A percentile compares a stretch with the other conserved stretches of the same genome.
Evolutionary conservation across 192 early-diverging fungal genomes (phyloP).

Genomic region (Coemansia sp.): DNA sequence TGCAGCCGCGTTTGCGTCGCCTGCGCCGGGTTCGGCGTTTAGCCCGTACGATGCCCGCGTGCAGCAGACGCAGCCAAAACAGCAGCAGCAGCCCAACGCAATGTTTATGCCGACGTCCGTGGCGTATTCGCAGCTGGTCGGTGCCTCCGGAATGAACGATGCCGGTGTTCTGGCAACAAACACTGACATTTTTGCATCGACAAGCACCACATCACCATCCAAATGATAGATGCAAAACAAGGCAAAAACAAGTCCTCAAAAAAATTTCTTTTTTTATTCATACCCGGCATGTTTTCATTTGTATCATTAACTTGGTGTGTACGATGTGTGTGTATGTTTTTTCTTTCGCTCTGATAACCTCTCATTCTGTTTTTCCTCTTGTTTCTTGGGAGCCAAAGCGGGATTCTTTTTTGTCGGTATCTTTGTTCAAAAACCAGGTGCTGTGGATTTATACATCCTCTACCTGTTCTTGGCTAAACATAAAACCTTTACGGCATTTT

Average conservation of each 20-base stretch:
- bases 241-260: background rate
- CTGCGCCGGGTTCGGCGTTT: slow-evolving; percentile 16
- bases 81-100: slow-evolving; percentile 12
- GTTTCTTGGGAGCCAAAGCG: background rate
- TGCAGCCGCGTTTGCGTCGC: slow-evolving; percentile 9
- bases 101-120: slow-evolving; percentile 19
- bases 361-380: slow-evolving; percentile 5
- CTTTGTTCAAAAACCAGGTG: background rate
- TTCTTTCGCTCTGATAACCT: too few relatives aligned
- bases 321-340: slow-evolving; percentile 13
- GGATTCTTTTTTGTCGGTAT: background rate
- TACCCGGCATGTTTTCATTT: too few relatives aligned
- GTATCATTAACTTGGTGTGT: too few relatives aligned
- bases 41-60: slow-evolving; percentile 9
- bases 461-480: too few relatives aligned
- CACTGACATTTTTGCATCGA: slow-evolving; percentile 11
- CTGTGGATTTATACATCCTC: too few relatives aligned
- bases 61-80: background rate
- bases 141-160: slow-evolving; percentile 4
- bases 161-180: slow-evolving; percentile 4
- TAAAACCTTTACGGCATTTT: too few relatives aligned
- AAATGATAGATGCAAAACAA: background rate
- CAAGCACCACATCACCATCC: slow-evolving; percentile 12
- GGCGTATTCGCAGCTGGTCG: background rate
- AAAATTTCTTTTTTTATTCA: too few relatives aligned